Evolutionary conservation across 371 early-diverging fungal genomes (phyloP).

Genomic region (Haplosporangium sp.): DNA sequence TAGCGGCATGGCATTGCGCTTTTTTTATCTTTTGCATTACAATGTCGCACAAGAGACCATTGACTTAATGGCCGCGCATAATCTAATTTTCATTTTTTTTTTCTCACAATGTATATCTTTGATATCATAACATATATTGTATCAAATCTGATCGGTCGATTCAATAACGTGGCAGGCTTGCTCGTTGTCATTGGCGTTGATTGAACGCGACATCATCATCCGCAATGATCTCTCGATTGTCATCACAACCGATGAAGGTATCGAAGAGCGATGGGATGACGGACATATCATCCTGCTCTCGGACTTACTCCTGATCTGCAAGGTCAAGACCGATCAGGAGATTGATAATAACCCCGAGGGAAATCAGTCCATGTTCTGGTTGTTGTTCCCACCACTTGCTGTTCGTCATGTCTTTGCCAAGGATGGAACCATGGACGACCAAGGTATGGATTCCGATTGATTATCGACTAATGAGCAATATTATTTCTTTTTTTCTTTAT

Average conservation of each 20-base stretch:
- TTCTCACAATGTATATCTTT: background rate
- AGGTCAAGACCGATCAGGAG: slow-evolving; percentile 43
- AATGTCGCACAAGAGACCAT: slow-evolving; percentile 15
- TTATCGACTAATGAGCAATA: background rate
- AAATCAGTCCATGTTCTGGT: slow-evolving; percentile 37
- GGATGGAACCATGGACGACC: slow-evolving; percentile 36
- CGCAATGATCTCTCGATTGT: slow-evolving; percentile 31
- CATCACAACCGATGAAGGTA: slow-evolving; percentile 34
- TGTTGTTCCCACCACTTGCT: slow-evolving; percentile 50
- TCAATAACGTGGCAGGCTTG: slow-evolving; percentile 15
- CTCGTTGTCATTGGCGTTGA: slow-evolving; percentile 39
- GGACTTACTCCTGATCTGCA: slow-evolving; percentile 46
- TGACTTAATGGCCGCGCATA: no score
- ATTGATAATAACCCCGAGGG: slow-evolving; percentile 46
- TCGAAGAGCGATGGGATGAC: slow-evolving; percentile 39
- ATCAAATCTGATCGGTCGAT: no score
- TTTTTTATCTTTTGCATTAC: slow-evolving; percentile 3
- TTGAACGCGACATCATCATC: slow-evolving; percentile 39
- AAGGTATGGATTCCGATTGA: slow-evolving; percentile 11
- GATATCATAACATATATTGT: no score
- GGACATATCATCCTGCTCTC: slow-evolving; percentile 52
- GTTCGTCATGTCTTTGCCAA: slow-evolving; percentile 47
- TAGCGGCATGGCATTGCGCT: background rate
- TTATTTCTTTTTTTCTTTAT: no score
- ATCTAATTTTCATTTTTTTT: no score